These are phyloP conservation scores for Oryza brachyantha DNA, from an alignment of 176 grass and related monocot genomes.

Conservation along the genomic window DNA sequence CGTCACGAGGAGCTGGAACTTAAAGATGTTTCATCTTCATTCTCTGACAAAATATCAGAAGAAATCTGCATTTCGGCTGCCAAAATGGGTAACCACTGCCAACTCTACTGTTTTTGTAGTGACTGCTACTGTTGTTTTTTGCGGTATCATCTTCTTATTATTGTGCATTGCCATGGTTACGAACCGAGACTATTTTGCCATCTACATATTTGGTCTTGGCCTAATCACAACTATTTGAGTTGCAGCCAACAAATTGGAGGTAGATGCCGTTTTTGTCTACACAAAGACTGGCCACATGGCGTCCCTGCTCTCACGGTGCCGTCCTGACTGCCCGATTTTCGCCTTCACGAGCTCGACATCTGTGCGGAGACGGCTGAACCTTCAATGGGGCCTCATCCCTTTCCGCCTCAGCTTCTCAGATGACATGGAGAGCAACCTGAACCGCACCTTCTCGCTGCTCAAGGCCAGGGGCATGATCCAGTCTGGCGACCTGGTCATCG, in stretches of 20 bases:
- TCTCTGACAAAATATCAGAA: conserved; percentile 85
- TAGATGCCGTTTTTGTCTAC: conserved; percentile 88
- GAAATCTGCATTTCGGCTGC: conserved; percentile 97
- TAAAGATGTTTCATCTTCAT: conserved; percentile 69
- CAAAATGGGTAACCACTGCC: conserved; percentile 73
- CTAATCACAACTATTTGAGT: conserved; percentile 17
- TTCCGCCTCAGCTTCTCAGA: conserved; percentile 72
- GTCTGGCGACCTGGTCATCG: conserved; percentile 86
- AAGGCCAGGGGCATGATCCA: conserved; percentile 95
- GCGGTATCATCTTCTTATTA: not conserved
- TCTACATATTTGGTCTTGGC: not conserved
- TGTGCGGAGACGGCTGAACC: conserved; percentile 69
- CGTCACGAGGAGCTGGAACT: conserved; percentile 63
- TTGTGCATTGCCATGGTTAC: not conserved
- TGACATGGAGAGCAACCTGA: conserved; percentile 96
- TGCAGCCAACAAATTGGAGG: conserved; percentile 87
- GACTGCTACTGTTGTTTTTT: not conserved
- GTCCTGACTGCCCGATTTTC: conserved; percentile 86
- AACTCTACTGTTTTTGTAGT: not conserved
- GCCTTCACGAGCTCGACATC: conserved; percentile 82
- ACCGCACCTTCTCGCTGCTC: conserved; percentile 89
- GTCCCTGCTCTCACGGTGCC: conserved; percentile 79
- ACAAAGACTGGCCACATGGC: conserved; percentile 88
- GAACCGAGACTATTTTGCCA: not conserved
- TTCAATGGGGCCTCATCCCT: conserved; percentile 94